These are phyloP conservation scores for Digitaria exilis DNA, from an alignment of 202 grass and related monocot genomes.

Conservation along the genomic window DNA sequence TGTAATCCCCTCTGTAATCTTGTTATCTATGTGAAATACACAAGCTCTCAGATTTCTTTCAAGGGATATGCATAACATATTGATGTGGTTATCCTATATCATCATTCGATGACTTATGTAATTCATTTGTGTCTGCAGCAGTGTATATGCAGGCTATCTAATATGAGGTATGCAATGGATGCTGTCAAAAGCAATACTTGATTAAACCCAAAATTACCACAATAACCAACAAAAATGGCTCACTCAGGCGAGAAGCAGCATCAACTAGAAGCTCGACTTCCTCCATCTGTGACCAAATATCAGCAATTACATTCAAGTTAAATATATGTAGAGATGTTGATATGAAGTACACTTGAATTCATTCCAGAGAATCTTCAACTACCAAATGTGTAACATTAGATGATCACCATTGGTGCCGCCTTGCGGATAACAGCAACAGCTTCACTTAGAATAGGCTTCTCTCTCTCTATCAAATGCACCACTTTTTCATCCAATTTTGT, in stretches of 20 bases:
- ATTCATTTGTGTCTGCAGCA: neutral
- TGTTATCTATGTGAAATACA: too few relatives aligned
- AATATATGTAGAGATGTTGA: constrained; percentile 41
- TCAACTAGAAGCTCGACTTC: constrained; percentile 91
- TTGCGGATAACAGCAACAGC: constrained; percentile 73
- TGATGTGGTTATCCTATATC: neutral
- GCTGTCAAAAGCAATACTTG: constrained; percentile 46
- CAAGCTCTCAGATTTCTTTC: too few relatives aligned
- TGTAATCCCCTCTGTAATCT: too few relatives aligned
- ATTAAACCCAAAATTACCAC: constrained; percentile 83
- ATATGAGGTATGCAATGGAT: constrained; percentile 13
- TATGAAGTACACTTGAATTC: constrained; percentile 48
- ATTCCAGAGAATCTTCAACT: constrained; percentile 81
- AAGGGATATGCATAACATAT: constrained; percentile 6
- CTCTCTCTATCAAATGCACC: constrained; percentile 66
- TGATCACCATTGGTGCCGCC: constrained; percentile 98
- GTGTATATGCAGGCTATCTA: constrained; percentile 25
- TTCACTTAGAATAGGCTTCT: constrained; percentile 74
- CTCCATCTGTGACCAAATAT: constrained; percentile 85
- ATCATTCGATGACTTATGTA: constrained; percentile 19
- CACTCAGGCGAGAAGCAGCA: constrained; percentile 86
- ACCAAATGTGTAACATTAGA: constrained; percentile 99
- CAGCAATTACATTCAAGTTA: constrained; percentile 58
- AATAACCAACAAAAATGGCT: constrained; percentile 99
- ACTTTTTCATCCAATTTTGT: constrained; percentile 75